Evolutionary conservation across 2,329 filamentous ascomycete species (phyloP).

Genomic region (Cladosporium velox): DNA sequence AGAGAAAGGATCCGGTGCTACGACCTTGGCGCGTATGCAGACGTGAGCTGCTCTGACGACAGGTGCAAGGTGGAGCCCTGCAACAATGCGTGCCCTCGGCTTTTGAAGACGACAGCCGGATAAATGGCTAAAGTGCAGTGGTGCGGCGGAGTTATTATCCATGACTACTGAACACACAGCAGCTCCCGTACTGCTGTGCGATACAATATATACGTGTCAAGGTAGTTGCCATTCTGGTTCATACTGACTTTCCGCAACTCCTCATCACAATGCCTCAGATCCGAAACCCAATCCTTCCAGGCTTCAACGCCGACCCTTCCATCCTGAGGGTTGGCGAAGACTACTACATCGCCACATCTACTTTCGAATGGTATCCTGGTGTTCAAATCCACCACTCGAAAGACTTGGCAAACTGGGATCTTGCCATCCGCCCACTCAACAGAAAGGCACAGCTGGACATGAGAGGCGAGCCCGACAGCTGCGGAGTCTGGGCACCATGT

Average conservation of each 20-base stretch:
- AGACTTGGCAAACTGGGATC: slow-evolving; percentile 55
- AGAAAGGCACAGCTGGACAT: slow-evolving; percentile 55
- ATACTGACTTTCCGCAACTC: neutral
- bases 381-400: slow-evolving; percentile 62
- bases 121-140: slow-evolving; percentile 19
- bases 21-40: neutral
- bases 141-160: neutral
- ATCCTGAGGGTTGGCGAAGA: slow-evolving; percentile 52
- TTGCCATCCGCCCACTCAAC: slow-evolving; percentile 56
- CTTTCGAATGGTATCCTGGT: slow-evolving; percentile 64
- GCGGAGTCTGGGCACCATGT: slow-evolving; percentile 58
- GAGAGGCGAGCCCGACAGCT: slow-evolving; percentile 47
- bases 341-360: slow-evolving; percentile 63
- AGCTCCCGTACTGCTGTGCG: neutral
- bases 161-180: neutral
- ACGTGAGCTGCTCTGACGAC: neutral
- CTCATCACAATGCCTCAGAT: slow-evolving; percentile 14
- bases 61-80: slow-evolving; percentile 6
- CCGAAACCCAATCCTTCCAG: slow-evolving; percentile 56
- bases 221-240: neutral
- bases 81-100: slow-evolving; percentile 6
- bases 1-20: too few relatives aligned
- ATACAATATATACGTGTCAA: neutral
- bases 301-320: slow-evolving; percentile 65
- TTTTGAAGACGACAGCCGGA: slow-evolving; percentile 4